These are phyloP conservation scores for Phytophthora crassamura DNA, from an alignment of 352 stramenopile species.

Conservation along the genomic window DNA sequence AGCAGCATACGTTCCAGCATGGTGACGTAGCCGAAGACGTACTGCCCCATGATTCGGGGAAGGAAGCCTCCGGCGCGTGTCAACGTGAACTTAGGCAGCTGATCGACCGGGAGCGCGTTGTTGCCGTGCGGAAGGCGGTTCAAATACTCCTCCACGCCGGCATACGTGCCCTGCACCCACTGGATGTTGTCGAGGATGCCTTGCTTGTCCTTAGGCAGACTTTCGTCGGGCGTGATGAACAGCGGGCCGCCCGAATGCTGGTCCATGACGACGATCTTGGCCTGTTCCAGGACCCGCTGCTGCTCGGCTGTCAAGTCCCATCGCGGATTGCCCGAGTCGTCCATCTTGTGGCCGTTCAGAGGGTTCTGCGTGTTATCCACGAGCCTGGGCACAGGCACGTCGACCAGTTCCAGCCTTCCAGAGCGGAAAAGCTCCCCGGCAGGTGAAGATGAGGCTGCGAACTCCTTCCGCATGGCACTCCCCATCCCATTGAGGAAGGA, in stretches of 20 bases:
- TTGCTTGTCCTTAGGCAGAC: conserved; percentile 36
- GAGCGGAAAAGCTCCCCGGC: conserved; percentile 38
- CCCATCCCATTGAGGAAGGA: conserved; percentile 46
- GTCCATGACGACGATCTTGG: conserved; percentile 46
- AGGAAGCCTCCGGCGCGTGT: conserved; percentile 66
- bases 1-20: conserved; percentile 73
- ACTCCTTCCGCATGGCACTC: conserved; percentile 35
- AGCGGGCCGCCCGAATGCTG: conserved; percentile 50
- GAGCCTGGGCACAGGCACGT: conserved; percentile 39
- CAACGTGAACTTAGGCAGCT: conserved; percentile 46
- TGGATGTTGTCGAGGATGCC: conserved; percentile 51
- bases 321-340: conserved; percentile 17
- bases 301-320: conserved; percentile 44
- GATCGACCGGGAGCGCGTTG: conserved; percentile 7
- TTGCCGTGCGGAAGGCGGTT: conserved; percentile 33
- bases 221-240: conserved; percentile 40
- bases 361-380: conserved; percentile 43
- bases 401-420: conserved; percentile 37
- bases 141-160: conserved; percentile 67
- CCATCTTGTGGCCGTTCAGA: conserved; percentile 37
- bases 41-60: conserved; percentile 66
- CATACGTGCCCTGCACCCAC: conserved; percentile 78
- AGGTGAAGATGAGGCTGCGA: conserved; percentile 27
- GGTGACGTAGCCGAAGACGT: conserved; percentile 66
- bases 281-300: conserved; percentile 33